These are phyloP conservation scores for Aeschynomene evenia DNA, from an alignment of 306 rosid species.

Conservation along the genomic window DNA sequence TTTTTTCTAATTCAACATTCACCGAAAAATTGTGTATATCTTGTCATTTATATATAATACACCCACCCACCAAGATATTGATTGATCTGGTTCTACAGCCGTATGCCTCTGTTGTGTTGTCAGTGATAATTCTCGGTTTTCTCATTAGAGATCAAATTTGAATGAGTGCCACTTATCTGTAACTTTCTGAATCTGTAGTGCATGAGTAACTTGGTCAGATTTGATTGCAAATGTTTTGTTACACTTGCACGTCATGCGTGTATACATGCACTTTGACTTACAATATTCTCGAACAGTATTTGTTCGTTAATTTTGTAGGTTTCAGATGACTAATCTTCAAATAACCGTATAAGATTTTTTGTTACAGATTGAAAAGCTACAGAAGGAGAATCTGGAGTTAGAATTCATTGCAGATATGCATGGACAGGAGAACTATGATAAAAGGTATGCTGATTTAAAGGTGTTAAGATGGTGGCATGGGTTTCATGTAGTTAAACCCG, in stretches of 20 bases:
- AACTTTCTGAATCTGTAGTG: constrained; percentile 15
- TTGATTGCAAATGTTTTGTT: background rate
- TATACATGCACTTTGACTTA: background rate
- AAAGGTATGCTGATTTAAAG: constrained; percentile 50
- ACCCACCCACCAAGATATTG: background rate
- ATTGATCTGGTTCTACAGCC: background rate
- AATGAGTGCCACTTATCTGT: background rate
- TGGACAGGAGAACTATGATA: constrained; percentile 67
- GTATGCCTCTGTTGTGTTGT: background rate
- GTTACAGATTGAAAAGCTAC: constrained; percentile 74
- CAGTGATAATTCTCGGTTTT: constrained; percentile 7
- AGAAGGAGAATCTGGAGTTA: constrained; percentile 64
- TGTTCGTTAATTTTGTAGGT: constrained; percentile 10
- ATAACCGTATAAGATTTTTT: constrained; percentile 30
- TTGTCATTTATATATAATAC: background rate
- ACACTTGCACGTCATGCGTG: background rate
- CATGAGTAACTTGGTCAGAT: background rate
- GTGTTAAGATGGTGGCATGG: constrained; percentile 8
- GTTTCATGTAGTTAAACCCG: background rate
- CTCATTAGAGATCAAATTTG: constrained; percentile 14
- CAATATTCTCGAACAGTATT: background rate
- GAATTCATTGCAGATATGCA: constrained; percentile 71
- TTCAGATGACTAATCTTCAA: constrained; percentile 12
- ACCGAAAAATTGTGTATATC: background rate
- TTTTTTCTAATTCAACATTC: background rate